Conservation (phyloP, 2,329 filamentous ascomycete genomes). For the Paramyrothecium sp. region DNA sequence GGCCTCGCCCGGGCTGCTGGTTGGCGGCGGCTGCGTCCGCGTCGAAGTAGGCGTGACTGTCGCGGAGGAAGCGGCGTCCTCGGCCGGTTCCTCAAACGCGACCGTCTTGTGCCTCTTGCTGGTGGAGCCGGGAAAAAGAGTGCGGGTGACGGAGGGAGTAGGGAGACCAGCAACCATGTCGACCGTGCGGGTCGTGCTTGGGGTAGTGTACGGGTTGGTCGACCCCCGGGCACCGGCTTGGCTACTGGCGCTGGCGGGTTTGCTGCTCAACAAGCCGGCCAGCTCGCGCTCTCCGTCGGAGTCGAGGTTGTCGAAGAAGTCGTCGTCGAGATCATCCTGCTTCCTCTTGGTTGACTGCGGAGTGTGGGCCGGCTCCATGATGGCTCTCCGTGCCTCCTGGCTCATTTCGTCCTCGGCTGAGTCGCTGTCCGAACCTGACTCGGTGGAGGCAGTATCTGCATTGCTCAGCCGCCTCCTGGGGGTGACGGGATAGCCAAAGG, state of each 20-base stretch:
- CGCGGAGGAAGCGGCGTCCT: slow-evolving; percentile 9
- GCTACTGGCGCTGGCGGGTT: slow-evolving; percentile 21
- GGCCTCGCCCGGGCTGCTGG: slow-evolving; percentile 13
- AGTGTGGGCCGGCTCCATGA: not conserved
- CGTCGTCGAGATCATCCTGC: slow-evolving; percentile 22
- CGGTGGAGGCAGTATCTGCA: not conserved
- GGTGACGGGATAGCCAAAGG: slow-evolving; percentile 25
- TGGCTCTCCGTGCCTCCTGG: slow-evolving; percentile 6
- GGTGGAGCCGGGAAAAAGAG: slow-evolving; percentile 28
- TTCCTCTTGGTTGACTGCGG: slow-evolving; percentile 25
- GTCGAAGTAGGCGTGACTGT: slow-evolving; percentile 11
- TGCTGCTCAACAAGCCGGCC: slow-evolving; percentile 31
- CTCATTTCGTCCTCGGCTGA: slow-evolving; percentile 9
- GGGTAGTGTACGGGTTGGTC: slow-evolving; percentile 19
- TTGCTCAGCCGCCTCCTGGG: slow-evolving; percentile 12
- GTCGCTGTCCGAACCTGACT: slow-evolving; percentile 8
- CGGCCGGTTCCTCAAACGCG: slow-evolving; percentile 21
- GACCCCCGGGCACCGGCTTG: slow-evolving; percentile 6
- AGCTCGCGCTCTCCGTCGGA: slow-evolving; percentile 39
- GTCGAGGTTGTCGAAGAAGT: slow-evolving; percentile 29
- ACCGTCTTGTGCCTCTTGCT: slow-evolving; percentile 30
- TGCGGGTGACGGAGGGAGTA: slow-evolving; percentile 34
- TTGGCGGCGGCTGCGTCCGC: slow-evolving; percentile 6
- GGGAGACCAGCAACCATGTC: slow-evolving; percentile 22
- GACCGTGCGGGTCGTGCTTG: slow-evolving; percentile 15